Evolutionary conservation across 352 stramenopile genomes (phyloP), one percentile per base, ranked within the genome.

Genomic region (Globisporangium sylvaticum): DNA sequence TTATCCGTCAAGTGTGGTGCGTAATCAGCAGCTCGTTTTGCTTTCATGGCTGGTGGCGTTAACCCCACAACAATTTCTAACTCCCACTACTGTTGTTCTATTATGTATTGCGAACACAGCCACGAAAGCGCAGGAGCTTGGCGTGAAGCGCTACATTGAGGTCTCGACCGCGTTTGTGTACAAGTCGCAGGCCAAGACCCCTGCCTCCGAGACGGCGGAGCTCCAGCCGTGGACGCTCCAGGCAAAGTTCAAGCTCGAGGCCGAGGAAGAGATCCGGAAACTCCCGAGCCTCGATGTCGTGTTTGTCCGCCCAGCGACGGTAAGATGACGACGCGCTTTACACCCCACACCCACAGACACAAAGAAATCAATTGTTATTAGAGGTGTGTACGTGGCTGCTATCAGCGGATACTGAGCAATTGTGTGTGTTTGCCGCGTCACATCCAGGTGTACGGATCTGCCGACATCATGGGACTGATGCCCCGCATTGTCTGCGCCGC

Each of bases 91-190:
- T 25, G 46, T 70, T 54, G 32, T 32, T 32, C 10, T n/a, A 37
- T 8, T 50, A 10, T 39, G 25, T 39, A n/a, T 39, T 37, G 31
- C 31, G 27, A 25, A 57, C 25, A 46, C 68, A 82, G 83, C 84
- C 37, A 80, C 83, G 57, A 91, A 91, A 67, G 83, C 80, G 7
- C 69, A 84, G 34, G 78, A 84, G 48, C 62, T 92, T 56, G 75
- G 82, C 14, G 80, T 95, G n/a, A 90, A 89, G 64, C 81, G 85
- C 31, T 95, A 84, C 63, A 67, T 96, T 64, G 88, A 96, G 73
- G 84, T 96, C 18, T 96, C 88, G 22, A 95, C 88, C 25, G 84
- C 83, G n/a, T 92, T 92, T 58, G 87, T 96, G 57, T 96, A 96
- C 81, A 94, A 93, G 67, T 94, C 87, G 27, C 85, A 94, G 68